Base-by-base conservation (phyloP, 805 yeast species). In the Metschnikowia hibisci region DNA sequence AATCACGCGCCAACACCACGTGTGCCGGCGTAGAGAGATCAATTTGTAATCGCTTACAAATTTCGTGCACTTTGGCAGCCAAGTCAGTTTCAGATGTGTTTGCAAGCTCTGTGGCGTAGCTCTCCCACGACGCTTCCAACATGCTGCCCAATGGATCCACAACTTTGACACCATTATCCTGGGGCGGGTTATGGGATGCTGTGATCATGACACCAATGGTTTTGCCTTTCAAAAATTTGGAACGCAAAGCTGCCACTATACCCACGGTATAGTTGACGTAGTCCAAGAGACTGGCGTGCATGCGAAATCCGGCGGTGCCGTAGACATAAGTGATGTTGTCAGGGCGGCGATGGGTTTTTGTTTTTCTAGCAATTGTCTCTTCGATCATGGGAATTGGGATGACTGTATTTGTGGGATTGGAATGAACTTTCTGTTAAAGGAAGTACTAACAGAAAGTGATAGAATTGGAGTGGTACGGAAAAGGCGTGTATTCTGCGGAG, bases 251-350 rank as follows among this genome's bases (percentile, higher is more conserved):
- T 0, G 99, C 97, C 22, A 90, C 61, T 14, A 89, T 69, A 2
- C 96, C 96, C 13, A 85, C 88, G 6, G 91, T 55, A 62, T 80
- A 87, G 63, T 87, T 84, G 26, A 90, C 91, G 13, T 88, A 82
- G 58, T 87, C 95, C 51, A 91, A 67, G 13, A 73, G 63, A 15
- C 65, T 59, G 1, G 95, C 90, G 37, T 78, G 69, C 67, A 82
- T 82, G 46, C 99, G 78, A 67, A 93, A 93, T 7, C 99, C 99
- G 2, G 99, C 99, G 1, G 99, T 93, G n/a, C 99, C 99, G 57
- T 93, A 93, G 13, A 78, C 65, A 57, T 79, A 83, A 10, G 41
- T 46, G 32, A 58, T 42, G 31, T 48, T 50, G 15, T 53, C 58
- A 3, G 82, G 80, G 43, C 77, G 78, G 23, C 73, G 73, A 48